Evolutionary conservation across 2,329 filamentous ascomycete species (phyloP), one percentile per base, ranked within the genome.

Genomic region (Metarhizium anisopliae): DNA sequence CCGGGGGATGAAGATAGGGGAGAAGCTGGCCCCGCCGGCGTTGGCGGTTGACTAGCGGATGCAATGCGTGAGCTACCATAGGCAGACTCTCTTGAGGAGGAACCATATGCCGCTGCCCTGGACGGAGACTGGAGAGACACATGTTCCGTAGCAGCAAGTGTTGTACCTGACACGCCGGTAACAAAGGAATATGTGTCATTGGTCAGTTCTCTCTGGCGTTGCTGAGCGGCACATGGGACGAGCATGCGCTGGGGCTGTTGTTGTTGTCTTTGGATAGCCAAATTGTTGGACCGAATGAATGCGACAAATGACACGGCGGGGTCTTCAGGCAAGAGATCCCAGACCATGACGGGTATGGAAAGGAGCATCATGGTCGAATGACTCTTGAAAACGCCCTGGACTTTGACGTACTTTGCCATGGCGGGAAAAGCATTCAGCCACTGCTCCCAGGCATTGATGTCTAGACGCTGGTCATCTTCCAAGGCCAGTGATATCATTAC

Each of bases 341-440:
- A 84, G 3, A 84, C 70, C 67, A 79, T 79, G 11, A 84, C 77
- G 0, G 81, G 81, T 63, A 84, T 71, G 0, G 81, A 84, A 2
- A 84, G 66, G 6, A 84, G 66, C 6, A 84, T 71, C 47, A 84
- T 67, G 0, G 78, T 84, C 0, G 81, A 84, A 61, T 83, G 79
- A 52, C 81, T 84, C 62, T 81, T 82, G 66, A 83, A 84, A 1
- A 83, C 74, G 8, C 80, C 81, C 61, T 84, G 80, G 6, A 84
- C 76, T 61, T 82, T 82, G 65, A 82, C 80, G 59, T 82, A 79
- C 60, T 79, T 83, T 47, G 80, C 80, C 55, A 84, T 69, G 2
- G 79, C 77, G 0, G 81, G 81, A 58, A 83, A 82, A 18, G 72
- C 74, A 32, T 72, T 67, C 3, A 84, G 71, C 80, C 81, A 84